A percentile compares a stretch with the other conserved stretches of the same genome.
phyloP scores from a whole-genome alignment of 345 rosid genomes.

The Raphanus sativus region DNA sequence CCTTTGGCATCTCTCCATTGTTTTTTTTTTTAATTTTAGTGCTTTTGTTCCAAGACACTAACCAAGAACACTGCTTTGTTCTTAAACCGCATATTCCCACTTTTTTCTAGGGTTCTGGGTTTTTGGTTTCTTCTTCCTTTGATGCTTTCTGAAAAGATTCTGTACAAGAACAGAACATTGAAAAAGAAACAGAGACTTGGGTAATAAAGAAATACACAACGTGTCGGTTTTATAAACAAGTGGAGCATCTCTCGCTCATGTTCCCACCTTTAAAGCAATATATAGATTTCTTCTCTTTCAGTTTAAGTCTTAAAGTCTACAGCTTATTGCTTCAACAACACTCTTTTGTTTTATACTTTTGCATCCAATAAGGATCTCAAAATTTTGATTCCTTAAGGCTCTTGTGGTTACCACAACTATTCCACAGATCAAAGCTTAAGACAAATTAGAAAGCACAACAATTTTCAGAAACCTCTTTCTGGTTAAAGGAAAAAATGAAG shows the following conservation, averaged over 20 bases:
- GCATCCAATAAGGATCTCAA: conserved; percentile 40
- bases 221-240: conserved; percentile 30
- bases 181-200: conserved; percentile 19
- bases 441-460: conserved; percentile 11
- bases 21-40: conserved; percentile 1
- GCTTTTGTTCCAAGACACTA: conserved; percentile 24
- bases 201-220: conserved; percentile 27
- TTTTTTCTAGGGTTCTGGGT: conserved; percentile 40
- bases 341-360: conserved; percentile 33
- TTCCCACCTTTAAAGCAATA: background rate
- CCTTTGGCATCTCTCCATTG: conserved; percentile 9
- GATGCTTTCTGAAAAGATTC: conserved; percentile 43
- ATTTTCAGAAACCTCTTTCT: background rate
- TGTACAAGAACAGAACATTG: background rate
- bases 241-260: conserved; percentile 14
- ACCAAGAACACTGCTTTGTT: conserved; percentile 36
- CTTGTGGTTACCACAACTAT: background rate
- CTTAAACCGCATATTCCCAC: conserved; percentile 29
- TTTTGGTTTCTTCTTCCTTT: conserved; percentile 40
- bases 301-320: conserved; percentile 30
- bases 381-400: conserved; percentile 1
- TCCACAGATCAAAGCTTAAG: background rate
- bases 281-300: conserved; percentile 28
- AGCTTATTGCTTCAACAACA: conserved; percentile 32
- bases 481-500: conserved; percentile 53